phyloP scores from a whole-genome alignment of 192 early-diverging fungal genomes.

The Entomortierella beljakovae region DNA sequence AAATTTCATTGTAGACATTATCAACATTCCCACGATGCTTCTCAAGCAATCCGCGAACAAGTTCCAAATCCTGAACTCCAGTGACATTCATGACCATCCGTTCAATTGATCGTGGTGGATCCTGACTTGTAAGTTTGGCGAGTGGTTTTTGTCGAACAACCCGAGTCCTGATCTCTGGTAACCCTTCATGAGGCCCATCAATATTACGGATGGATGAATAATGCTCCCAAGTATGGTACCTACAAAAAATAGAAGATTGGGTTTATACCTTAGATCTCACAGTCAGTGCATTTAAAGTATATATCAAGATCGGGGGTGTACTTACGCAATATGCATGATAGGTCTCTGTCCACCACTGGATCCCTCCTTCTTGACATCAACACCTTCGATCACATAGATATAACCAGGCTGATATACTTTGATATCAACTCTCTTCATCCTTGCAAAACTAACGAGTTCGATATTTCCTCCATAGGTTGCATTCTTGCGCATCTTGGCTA shows the following conservation, averaged over 20 bases:
- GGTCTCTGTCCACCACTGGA: conserved; percentile 55
- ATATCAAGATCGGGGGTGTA: neutral
- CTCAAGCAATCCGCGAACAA: conserved; percentile 63
- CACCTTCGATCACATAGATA: conserved; percentile 78
- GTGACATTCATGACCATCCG: conserved; percentile 68
- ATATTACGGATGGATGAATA: conserved; percentile 80
- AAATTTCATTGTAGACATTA: conserved; percentile 66
- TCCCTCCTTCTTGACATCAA: conserved; percentile 56
- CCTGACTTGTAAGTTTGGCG: conserved; percentile 32
- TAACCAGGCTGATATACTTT: conserved; percentile 77
- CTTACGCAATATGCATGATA: conserved; percentile 72
- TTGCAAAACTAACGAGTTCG: conserved; percentile 79
- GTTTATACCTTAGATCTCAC: neutral
- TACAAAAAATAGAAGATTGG: conserved; percentile 5
- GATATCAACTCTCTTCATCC: conserved; percentile 69
- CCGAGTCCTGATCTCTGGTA: conserved; percentile 65
- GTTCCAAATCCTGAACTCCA: conserved; percentile 56
- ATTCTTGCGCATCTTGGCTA: conserved; percentile 66
- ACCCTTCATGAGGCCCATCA: conserved; percentile 69
- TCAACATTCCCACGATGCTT: conserved; percentile 58
- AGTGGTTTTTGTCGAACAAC: conserved; percentile 13
- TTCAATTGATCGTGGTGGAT: conserved; percentile 57
- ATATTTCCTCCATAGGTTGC: conserved; percentile 81
- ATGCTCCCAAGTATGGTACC: conserved; percentile 82
- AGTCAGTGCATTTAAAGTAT: neutral